Conservation (phyloP, 176 grass and related monocot species). For the Carex kokanica region DNA sequence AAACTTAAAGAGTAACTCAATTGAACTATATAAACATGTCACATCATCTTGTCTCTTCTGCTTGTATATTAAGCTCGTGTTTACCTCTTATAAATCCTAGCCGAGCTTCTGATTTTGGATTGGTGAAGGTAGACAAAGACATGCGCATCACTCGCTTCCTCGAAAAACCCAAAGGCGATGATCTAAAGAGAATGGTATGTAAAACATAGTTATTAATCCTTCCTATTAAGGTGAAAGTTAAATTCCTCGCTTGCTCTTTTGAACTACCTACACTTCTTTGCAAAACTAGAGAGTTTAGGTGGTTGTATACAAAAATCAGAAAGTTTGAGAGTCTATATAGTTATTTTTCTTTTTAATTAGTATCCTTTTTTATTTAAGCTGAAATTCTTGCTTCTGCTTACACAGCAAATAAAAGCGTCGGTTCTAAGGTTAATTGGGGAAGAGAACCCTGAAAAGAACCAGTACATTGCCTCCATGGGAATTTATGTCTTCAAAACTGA, state of each 20-base stretch:
- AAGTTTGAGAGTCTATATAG: neutral
- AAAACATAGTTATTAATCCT: neutral
- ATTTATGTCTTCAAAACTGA: slow-evolving; percentile 75
- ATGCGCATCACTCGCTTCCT: slow-evolving; percentile 56
- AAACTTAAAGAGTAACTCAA: neutral
- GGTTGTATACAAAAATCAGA: neutral
- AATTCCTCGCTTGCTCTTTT: neutral
- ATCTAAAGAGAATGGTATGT: slow-evolving; percentile 69
- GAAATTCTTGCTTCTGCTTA: slow-evolving; percentile 21
- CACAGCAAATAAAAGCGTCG: slow-evolving; percentile 55
- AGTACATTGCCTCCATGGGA: slow-evolving; percentile 83
- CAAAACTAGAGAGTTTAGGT: neutral
- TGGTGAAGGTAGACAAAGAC: slow-evolving; percentile 56
- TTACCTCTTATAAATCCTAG: slow-evolving; percentile 37
- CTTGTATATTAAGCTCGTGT: neutral
- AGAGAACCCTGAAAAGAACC: slow-evolving; percentile 38
- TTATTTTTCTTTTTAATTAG: neutral
- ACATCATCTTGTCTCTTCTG: neutral
- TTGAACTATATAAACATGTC: neutral
- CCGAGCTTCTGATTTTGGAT: slow-evolving; percentile 76
- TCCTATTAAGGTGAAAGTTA: neutral
- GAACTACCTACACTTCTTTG: neutral
- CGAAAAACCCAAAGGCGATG: slow-evolving; percentile 72
- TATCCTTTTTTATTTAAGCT: neutral
- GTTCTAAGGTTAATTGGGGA: slow-evolving; percentile 49